These are phyloP conservation scores for Pseudevernia furfuracea DNA, from an alignment of 495 filamentous ascomycete genomes.

Conservation along the genomic window DNA sequence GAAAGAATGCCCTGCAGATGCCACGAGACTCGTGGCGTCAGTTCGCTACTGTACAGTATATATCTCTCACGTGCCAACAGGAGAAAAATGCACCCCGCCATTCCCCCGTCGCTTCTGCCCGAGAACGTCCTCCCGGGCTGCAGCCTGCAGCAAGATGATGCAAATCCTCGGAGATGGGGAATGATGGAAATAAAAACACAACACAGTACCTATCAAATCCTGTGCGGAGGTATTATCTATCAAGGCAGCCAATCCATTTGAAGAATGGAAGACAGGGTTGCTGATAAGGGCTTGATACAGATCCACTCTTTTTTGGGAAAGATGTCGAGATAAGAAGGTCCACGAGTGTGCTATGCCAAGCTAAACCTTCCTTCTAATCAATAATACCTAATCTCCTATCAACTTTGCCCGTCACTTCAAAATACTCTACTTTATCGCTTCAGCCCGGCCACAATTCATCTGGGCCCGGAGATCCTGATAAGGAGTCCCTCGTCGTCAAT, in stretches of 20 bases:
- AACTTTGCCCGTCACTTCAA: neutral
- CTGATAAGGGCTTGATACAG: slow-evolving; percentile 6
- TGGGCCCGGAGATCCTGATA: slow-evolving; percentile 16
- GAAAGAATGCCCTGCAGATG: neutral
- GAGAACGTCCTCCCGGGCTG: neutral
- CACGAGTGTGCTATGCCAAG: neutral
- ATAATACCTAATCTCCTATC: no score
- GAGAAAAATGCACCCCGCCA: neutral
- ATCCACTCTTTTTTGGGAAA: slow-evolving; percentile 4
- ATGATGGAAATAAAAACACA: neutral
- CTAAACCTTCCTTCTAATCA: no score
- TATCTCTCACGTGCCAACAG: neutral
- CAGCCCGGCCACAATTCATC: neutral
- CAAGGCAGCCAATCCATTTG: neutral
- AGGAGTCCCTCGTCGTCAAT: neutral
- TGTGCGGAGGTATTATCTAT: neutral
- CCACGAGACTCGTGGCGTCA: neutral
- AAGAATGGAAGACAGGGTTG: slow-evolving; percentile 2
- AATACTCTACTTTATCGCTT: neutral
- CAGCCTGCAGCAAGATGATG: neutral
- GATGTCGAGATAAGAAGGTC: slow-evolving; percentile 9
- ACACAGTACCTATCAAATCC: neutral
- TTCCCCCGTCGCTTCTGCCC: neutral
- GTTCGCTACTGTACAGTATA: neutral
- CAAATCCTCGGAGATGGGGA: slow-evolving; percentile 19